Percentiles rank a stretch among this genome's conserved stretches.
These are phyloP conservation scores for Tylopilus intermedius DNA, from an alignment of 768 basidiomycete genomes.

Conservation along the genomic window DNA sequence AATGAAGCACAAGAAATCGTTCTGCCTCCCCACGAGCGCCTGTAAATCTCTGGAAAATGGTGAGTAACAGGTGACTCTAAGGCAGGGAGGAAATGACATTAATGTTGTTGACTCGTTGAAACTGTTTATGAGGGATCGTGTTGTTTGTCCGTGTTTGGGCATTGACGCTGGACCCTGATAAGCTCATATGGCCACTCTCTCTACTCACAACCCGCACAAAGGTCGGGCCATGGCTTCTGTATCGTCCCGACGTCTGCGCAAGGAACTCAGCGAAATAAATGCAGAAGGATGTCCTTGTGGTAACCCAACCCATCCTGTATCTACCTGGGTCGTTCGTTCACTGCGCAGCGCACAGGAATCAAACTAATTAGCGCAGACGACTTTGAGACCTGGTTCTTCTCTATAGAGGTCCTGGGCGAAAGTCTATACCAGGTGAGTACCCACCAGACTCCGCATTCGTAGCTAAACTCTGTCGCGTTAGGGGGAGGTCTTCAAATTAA, in stretches of 20 bases:
- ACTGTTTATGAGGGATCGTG: conserved; percentile 26
- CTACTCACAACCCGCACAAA: conserved; percentile 12
- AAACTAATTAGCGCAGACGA: conserved; percentile 70
- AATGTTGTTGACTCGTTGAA: no score
- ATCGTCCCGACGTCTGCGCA: conserved; percentile 58
- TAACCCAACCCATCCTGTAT: conserved; percentile 28
- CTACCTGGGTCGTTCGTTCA: not conserved
- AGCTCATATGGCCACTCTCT: conserved; percentile 1
- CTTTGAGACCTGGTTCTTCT: conserved; percentile 71
- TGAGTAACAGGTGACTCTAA: conserved; percentile 69
- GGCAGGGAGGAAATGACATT: conserved; percentile 49
- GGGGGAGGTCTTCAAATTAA: conserved; percentile 73
- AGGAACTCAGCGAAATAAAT: conserved; percentile 67
- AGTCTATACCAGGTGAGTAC: conserved; percentile 63
- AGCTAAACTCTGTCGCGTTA: conserved; percentile 27
- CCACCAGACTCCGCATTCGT: not conserved
- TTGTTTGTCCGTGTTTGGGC: conserved; percentile 38
- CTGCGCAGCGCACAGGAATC: conserved; percentile 49
- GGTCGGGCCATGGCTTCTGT: conserved; percentile 52
- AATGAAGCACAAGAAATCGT: conserved; percentile 26
- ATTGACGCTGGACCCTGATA: conserved; percentile 9
- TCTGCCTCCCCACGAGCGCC: conserved; percentile 73
- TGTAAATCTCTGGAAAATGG: conserved; percentile 40
- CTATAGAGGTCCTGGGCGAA: conserved; percentile 81
- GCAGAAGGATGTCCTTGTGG: conserved; percentile 64